Percentiles rank a stretch among this genome's conserved stretches.
Evolutionary conservation across 2,329 filamentous ascomycete genomes (phyloP).

Genomic region (Lecanoromycetidae sp.): DNA sequence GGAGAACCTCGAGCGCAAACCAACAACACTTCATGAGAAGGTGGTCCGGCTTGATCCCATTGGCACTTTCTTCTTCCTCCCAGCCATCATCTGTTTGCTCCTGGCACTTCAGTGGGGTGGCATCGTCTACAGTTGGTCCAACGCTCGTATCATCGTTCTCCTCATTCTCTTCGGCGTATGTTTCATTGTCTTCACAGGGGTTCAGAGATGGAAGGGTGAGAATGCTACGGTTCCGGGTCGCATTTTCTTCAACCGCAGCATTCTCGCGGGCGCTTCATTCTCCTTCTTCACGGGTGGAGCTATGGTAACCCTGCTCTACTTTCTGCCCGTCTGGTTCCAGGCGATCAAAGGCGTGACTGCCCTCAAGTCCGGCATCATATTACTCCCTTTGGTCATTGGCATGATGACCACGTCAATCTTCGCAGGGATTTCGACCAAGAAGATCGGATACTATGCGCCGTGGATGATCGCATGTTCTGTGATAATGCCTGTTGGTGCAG

Average conservation of each 20-base stretch:
- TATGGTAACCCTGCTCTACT: constrained; percentile 19
- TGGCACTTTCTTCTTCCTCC: constrained; percentile 9
- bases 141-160: constrained; percentile 15
- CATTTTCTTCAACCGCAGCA: constrained; percentile 21
- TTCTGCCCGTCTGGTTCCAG: constrained; percentile 31
- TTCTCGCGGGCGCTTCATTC: constrained; percentile 22
- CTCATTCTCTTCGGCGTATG: constrained; percentile 12
- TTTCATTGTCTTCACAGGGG: constrained; percentile 7
- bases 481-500: constrained; percentile 27
- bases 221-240: constrained; percentile 17
- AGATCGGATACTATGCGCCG: constrained; percentile 26
- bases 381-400: constrained; percentile 28
- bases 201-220: constrained; percentile 22
- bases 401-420: constrained; percentile 22
- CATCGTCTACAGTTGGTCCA: constrained; percentile 11
- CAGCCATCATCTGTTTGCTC: constrained; percentile 7
- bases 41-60: constrained; percentile 3
- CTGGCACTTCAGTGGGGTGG: constrained; percentile 15
- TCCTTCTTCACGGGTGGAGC: constrained; percentile 14
- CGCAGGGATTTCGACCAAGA: constrained; percentile 16
- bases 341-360: constrained; percentile 32
- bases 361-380: constrained; percentile 26
- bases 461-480: constrained; percentile 26
- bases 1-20: background rate
- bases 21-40: background rate